Base-by-base conservation (phyloP, 306 rosid species). In the Alnus rubra region DNA sequence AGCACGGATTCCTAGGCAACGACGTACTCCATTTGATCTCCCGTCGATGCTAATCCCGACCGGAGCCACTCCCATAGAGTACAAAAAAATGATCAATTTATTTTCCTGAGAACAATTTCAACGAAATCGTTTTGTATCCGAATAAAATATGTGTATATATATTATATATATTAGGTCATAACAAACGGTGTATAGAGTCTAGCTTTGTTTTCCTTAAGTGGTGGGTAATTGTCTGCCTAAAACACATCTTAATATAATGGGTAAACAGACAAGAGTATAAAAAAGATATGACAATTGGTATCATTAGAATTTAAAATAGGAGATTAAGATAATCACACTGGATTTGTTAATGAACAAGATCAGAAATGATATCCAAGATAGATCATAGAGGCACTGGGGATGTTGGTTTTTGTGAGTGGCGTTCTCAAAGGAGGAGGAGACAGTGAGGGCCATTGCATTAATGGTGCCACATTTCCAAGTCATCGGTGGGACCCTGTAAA, bases 321-420 rank as follows among this genome's bases (percentile, higher is more conserved):
- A 77, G 82, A 72, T 85, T 82, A 77, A 74, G 75, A 50, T 71
- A 73, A 85, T 83, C 56, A 78, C 31, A 52, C n/a, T 71, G 83
- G 84, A 77, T 75, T 83, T 81, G 31, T 75, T 68, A 85, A 88
- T 82, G 70, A 85, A 73, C 62, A 86, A 78, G 0, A 67, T 82
- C 82, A 81, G 81, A 89, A 83, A 85, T 78, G 64, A 80, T 84
- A 89, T 88, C 90, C 90, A 88, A 85, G 88, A 86, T 84, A 89
- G 91, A 91, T 89, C 87, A 74, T 76, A 82, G 58, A 85, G 86
- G 83, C 92, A 88, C 88, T 84, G 69, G 87, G 96, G 92, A 91
- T 91, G 97, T 91, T 91, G 91, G 94, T 88, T 89, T 86, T 42
- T 84, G 33, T 72, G 76, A 82, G 54, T 74, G 67, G 58, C 18